These are phyloP conservation scores for Myochromella boudieri DNA, from an alignment of 768 basidiomycete genomes.

Conservation along the genomic window DNA sequence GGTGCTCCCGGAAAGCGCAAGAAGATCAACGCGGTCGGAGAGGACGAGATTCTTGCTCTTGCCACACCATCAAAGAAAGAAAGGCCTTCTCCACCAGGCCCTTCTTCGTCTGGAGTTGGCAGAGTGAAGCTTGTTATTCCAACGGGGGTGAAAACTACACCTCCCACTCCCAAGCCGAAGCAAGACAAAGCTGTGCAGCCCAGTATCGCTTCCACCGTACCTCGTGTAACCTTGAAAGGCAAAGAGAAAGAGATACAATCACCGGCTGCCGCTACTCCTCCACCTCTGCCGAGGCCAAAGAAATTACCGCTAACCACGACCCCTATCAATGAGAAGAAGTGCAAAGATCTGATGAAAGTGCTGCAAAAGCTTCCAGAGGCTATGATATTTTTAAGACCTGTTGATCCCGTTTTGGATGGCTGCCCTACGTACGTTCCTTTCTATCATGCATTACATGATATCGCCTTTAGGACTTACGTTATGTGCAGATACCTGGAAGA, in stretches of 20 bases:
- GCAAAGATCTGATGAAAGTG: constrained; percentile 64
- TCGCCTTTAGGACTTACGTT: not conserved
- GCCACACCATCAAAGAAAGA: constrained; percentile 65
- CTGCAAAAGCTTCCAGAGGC: constrained; percentile 66
- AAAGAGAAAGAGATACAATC: constrained; percentile 76
- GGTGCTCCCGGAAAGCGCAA: constrained; percentile 57
- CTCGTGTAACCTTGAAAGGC: constrained; percentile 57
- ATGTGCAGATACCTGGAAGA: constrained; percentile 90
- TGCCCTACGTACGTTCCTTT: constrained; percentile 78
- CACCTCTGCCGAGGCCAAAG: constrained; percentile 40
- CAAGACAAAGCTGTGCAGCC: constrained; percentile 41
- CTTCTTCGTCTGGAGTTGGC: constrained; percentile 24
- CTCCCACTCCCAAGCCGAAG: constrained; percentile 28
- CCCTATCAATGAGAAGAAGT: constrained; percentile 82
- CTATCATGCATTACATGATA: not conserved
- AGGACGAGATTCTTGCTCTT: constrained; percentile 65
- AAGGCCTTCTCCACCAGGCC: constrained; percentile 41
- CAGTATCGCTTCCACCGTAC: constrained; percentile 26
- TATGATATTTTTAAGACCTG: constrained; percentile 75
- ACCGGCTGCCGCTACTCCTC: constrained; percentile 23
- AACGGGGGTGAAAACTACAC: constrained; percentile 17
- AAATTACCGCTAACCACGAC: constrained; percentile 35
- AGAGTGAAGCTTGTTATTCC: constrained; percentile 22
- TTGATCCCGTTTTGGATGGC: constrained; percentile 79
- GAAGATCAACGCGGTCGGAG: constrained; percentile 38